These are phyloP conservation scores for Stephanodiscus triporus DNA, from an alignment of 108 stramenopile genomes.

Conservation along the genomic window DNA sequence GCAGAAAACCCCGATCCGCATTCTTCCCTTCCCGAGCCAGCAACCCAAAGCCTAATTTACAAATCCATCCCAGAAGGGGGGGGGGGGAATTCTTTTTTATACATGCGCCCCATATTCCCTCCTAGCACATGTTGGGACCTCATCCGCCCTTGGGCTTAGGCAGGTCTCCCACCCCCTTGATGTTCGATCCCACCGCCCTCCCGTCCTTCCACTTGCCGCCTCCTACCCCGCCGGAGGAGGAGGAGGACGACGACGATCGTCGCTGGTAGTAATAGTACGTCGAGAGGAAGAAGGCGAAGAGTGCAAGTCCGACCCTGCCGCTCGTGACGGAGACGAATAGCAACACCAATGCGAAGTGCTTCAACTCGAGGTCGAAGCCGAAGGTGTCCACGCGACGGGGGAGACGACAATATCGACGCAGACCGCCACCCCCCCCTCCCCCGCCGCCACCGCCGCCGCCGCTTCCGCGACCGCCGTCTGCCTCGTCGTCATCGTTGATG, in stretches of 20 bases:
- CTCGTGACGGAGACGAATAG: conserved; percentile 40
- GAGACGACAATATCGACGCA: conserved; percentile 21
- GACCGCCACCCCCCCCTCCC: conserved; percentile 12
- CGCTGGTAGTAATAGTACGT: conserved; percentile 35
- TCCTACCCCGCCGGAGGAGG: conserved; percentile 20
- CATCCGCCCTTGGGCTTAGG: conserved; percentile 50
- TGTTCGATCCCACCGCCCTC: conserved; percentile 44
- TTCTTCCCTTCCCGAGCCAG: too few species aligned
- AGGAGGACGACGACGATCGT: conserved; percentile 21
- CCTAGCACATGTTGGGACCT: conserved; percentile 54
- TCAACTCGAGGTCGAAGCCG: conserved; percentile 49
- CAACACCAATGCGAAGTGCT: conserved; percentile 44
- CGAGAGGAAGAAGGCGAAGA: conserved; percentile 40
- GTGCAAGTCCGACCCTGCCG: conserved; percentile 31
- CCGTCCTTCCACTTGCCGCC: conserved; percentile 46
- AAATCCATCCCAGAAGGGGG: too few species aligned
- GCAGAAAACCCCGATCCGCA: too few species aligned
- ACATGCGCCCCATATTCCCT: conserved; percentile 33
- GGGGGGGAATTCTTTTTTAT: conserved; percentile 24
- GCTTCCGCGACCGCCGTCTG: conserved; percentile 8
- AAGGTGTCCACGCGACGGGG: conserved; percentile 41
- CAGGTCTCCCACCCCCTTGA: conserved; percentile 51
- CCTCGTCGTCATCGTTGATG: conserved; percentile 42
- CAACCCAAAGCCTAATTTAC: too few species aligned
- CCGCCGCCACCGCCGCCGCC: conserved; percentile 8